Base-by-base conservation (phyloP, 2,329 filamentous ascomycete genomes). In the Cytospora leucostoma region DNA sequence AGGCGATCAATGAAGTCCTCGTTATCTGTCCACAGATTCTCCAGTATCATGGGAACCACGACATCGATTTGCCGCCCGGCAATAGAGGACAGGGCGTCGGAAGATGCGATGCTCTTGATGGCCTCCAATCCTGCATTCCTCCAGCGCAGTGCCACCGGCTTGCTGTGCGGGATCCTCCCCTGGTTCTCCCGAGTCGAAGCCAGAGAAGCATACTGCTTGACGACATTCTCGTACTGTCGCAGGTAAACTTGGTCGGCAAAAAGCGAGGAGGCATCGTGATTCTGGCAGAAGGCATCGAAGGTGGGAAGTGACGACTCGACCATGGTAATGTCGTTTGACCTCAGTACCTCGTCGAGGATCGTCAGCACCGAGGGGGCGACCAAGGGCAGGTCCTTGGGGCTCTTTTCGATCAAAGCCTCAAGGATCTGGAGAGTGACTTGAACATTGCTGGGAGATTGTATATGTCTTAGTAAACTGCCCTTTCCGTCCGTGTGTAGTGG, bases 401-500 rank as follows among this genome's bases (percentile, higher is more conserved):
- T 86, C 78, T 97, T 97, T 74, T 98, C 93, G 76, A 98, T 93
- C 70, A 99, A 83, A 53, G 93, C 92, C 66, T 89, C 88, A 69
- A 97, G 83, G 70, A 99, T 97, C 75, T 96, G 91, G 64, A 99
- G 87, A 3, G 93, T 97, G 68, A 99, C 93, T 75, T 96, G 92
- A 63, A 97, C 91, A 80, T 96, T 96, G 69, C 92, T 95, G 70
- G 54, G 49, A 56, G 44, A 7, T 15, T 37, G 17, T 54, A 27
- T 27, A 27, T 32, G 13, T 58, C 61, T 44, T 32, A 68, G 63
- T 21, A 19, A 56, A 33, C 49, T 44, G 50, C 34, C 13, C 13
- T n/a, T 35, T 12, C 15, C 12, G 32, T 32, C 21, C 12, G 6
- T 3, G 50, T 32, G 52, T 13, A 7, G 10, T 35, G 40, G 40